Base-by-base conservation (phyloP, 768 basidiomycete species). In the Mycena rosella region DNA sequence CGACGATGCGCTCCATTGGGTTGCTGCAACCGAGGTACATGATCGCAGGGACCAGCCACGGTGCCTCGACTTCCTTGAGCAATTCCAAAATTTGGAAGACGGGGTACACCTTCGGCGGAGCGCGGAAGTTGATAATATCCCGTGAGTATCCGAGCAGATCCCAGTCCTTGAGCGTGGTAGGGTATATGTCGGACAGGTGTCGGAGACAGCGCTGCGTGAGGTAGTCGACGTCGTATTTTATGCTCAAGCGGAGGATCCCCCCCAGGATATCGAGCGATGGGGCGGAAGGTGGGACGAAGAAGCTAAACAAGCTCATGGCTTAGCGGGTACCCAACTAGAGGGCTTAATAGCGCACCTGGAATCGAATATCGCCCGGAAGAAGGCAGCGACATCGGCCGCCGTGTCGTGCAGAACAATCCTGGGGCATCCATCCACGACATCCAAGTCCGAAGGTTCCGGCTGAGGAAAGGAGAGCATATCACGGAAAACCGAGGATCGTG, bases 221-320 rank as follows among this genome's bases (percentile, higher is more conserved):
- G 20, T 69, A 60, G 32, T 51, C 48, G 24, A 69, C 67, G 58
- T 69, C 67, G 60, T 70, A 70, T 57, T 70, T 70, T 45, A 51
- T 60, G 32, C 53, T 56, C 24, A 70, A 47, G 26, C 63, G 68
- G 49, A 70, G 64, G 6, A 70, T 63, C 13, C 57, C 68, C 8
- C 29, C 17, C 14, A 65, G 62, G 18, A 42, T 60, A 1, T 63
- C 62, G 44, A 69, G 58, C 8, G 62, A 14, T 2, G 62, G 67
- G 1, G 58, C 2, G 27, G 62, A 65, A 7, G 64, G 60, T 10
- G 63, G 64, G 11, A 70, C 54, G 48, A 65, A 70, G 60, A 65
- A 70, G 24, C 63, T 70, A 15, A 9, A 32, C 1, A 13, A 13
- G 5, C 2, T 22, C 17, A 24, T 13, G 9, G n/a, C 38, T 60